Conservation (phyloP, 2,329 filamentous ascomycete genomes). For the Sporothrix curviconia region DNA sequence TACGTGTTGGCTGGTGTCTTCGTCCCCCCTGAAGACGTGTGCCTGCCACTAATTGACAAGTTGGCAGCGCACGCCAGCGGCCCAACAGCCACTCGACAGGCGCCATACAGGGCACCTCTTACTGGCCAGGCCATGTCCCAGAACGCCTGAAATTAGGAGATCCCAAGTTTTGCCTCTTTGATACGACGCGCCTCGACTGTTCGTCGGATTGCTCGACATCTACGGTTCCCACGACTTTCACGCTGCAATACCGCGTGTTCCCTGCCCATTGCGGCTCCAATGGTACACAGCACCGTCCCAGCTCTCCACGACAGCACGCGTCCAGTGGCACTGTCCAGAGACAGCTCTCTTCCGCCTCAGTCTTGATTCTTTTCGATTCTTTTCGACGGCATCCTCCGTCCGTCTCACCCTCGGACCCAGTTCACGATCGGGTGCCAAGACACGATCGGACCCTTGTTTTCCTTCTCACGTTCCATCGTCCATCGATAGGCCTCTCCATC, state of each 20-base stretch:
- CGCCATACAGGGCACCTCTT: no score
- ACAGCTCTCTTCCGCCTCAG: background rate
- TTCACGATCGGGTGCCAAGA: background rate
- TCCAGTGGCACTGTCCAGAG: constrained; percentile 1
- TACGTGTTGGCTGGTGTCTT: background rate
- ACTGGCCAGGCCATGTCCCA: no score
- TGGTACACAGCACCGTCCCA: constrained; percentile 3
- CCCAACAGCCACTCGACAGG: no score
- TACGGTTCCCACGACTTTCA: background rate
- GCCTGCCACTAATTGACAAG: background rate
- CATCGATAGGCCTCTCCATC: background rate
- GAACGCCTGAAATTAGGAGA: background rate
- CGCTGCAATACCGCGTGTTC: background rate
- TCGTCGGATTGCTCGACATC: background rate
- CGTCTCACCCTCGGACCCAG: background rate
- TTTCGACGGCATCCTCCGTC: background rate
- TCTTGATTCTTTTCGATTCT: background rate
- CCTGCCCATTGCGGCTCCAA: constrained; percentile 3
- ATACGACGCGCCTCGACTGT: background rate
- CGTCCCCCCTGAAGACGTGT: no score
- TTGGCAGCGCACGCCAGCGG: background rate
- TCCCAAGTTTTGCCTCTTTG: background rate
- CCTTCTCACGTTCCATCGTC: background rate
- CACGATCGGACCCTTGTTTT: background rate
- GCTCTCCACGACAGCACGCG: background rate